Base-by-base conservation (phyloP, 2,329 filamentous ascomycete genomes). In the Verticillium zaregamsianum region DNA sequence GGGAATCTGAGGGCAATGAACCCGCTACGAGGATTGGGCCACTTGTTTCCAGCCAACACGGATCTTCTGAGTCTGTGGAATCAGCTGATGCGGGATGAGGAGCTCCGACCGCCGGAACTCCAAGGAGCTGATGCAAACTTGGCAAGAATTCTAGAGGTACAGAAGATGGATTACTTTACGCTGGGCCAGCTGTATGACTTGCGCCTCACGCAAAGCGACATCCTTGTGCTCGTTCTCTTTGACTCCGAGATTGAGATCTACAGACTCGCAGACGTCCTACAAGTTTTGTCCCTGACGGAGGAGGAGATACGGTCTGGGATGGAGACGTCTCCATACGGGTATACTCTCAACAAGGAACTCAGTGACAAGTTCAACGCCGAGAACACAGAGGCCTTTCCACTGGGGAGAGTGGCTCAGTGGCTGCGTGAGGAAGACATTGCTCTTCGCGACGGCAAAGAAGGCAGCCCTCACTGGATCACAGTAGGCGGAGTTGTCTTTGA, bases 401-500 rank as follows among this genome's bases (percentile, higher is more conserved):
- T 59, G 58, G 64, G 45, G 4, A 57, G 56, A 28, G 58, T 62
- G 3, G 35, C 58, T 8, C 57, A 59, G 14, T 20, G 59, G 20
- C 7, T 60, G 3, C 39, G 62, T 15, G 31, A 31, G 1, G 64
- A 61, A 3, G 62, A 65, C 5, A 23, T 65, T n/a, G 33, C 40
- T 9, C 1, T 52, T n/a, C 40, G 45, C 14, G 55, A 64, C 20
- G 64, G 64, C 3, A 55, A 54, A 14, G 52, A 56, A 3, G 57
- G 59, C 3, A 17, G 32, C 2, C 59, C 62, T 6, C 14, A 56
- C 1, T 64, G 65, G 60, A 61, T 65, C 12, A 35, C 14, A 0
- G 40, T 62, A 3, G 56, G 40, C 2, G 49, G 59, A 9, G 35
- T 28, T 14, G 58, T 66, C 15, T 66, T 61, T 12, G 64, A 66